phyloP scores from a whole-genome alignment of 495 filamentous ascomycete species.

The Aeminium ludgeri region DNA sequence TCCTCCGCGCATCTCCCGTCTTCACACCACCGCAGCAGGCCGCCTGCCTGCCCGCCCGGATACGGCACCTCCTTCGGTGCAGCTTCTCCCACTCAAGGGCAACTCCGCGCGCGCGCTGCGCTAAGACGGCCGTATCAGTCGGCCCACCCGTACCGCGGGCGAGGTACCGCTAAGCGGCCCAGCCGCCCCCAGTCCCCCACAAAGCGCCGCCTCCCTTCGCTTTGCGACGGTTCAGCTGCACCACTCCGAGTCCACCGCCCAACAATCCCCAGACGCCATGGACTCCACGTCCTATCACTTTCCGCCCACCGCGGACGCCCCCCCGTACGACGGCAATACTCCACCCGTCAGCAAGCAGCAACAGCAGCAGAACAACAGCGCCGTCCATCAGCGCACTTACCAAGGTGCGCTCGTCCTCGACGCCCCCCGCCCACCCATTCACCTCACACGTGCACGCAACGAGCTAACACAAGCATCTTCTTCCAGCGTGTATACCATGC shows the following conservation, averaged over 20 bases:
- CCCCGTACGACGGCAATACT: constrained; percentile 1
- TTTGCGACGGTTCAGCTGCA: constrained; percentile 12
- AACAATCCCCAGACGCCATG: constrained; percentile 5
- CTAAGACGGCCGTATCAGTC: neutral
- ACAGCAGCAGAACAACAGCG: constrained; percentile 1
- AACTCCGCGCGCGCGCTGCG: too few relatives aligned
- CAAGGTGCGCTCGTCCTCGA: constrained; percentile 12
- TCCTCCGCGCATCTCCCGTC: neutral
- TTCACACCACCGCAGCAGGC: too few relatives aligned
- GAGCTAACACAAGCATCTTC: neutral
- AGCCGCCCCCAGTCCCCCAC: neutral
- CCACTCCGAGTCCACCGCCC: too few relatives aligned
- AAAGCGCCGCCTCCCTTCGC: neutral
- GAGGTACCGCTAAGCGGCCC: neutral
- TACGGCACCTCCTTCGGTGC: too few relatives aligned
- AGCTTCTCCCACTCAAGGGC: too few relatives aligned
- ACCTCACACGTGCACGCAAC: neutral
- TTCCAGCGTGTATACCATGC: constrained; percentile 58
- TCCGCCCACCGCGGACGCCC: neutral
- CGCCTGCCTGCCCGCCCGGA: too few relatives aligned
- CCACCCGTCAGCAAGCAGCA: neutral
- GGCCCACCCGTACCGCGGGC: neutral
- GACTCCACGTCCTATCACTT: constrained; percentile 1
- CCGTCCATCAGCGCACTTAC: constrained; percentile 13
- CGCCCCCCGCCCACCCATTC: too few relatives aligned